Base-by-base conservation (phyloP, 192 early-diverging fungal genomes). In the Diversispora epigaea region DNA sequence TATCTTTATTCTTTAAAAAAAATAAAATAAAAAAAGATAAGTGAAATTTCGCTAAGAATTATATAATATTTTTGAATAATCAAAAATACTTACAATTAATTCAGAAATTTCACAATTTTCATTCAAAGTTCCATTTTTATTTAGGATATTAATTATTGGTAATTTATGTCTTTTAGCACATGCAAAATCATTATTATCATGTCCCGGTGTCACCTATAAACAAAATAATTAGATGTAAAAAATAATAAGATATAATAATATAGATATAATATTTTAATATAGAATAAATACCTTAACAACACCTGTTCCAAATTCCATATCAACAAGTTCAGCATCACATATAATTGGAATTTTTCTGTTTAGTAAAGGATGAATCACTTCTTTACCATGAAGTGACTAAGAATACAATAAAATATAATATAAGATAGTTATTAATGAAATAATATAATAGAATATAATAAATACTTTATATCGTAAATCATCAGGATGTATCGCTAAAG, bases 261-360 rank as follows among this genome's bases (percentile, higher is more conserved):
- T 54, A 54, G 4, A 17, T 11, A 54, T 17, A 54, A 54, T 11
- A 17, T 54, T 4, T 54, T 17, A 11, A 4, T 14, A 49, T 17
- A 0, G n/a, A 58, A 15, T 22, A 73, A 32, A 17, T 86, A 91
- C 91, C 81, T 99, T 99, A 60, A 99, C 97, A 47, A 90, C 94
- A 62, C 97, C 97, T 8, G 97, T 96, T 74, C 96, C 97, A 82
- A 96, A 98, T 14, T 87, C 89, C 78, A 91, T 91, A 79, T 98
- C 92, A 5, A 94, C 94, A 43, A 97, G 85, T 6, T 86, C 83
- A 62, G 93, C 89, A 73, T 96, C 92, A 76, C 86, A 87, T 17
- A 96, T 79, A 76, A 99, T 95, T 32, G 95, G 96, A 9, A 99
- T 89, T 19, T 81, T 73, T 56, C 88, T 89, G 49, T 84, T 83